Conservation (phyloP, 768 basidiomycete species). For the Tylopilus sp. region DNA sequence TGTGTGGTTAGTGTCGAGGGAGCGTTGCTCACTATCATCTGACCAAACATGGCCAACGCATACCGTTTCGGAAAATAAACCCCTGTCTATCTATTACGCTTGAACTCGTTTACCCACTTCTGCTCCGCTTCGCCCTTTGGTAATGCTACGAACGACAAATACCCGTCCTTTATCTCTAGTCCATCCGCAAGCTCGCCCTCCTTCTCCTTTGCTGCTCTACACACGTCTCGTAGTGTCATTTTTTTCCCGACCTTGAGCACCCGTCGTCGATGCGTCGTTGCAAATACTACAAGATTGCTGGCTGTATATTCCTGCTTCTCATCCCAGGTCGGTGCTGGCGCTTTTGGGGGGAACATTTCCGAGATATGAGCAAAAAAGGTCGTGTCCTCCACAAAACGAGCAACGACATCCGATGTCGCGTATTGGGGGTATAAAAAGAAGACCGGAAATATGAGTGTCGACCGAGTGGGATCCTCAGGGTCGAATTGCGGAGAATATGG, state of each 20-base stretch:
- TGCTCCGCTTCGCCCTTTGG: constrained; percentile 74
- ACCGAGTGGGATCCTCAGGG: constrained; percentile 53
- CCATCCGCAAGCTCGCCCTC: constrained; percentile 67
- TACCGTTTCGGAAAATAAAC: constrained; percentile 14
- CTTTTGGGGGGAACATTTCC: constrained; percentile 78
- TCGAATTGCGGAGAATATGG: constrained; percentile 67
- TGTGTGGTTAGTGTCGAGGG: constrained; percentile 11
- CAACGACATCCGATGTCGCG: constrained; percentile 84
- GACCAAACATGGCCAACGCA: constrained; percentile 32
- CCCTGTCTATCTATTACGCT: constrained; percentile 41
- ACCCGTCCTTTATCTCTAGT: constrained; percentile 79
- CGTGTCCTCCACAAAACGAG: constrained; percentile 81
- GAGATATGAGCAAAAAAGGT: constrained; percentile 75
- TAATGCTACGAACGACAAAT: constrained; percentile 73
- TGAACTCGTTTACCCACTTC: constrained; percentile 88
- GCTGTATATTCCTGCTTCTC: constrained; percentile 58
- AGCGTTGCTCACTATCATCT: constrained; percentile 6
- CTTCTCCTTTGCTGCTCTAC: constrained; percentile 56
- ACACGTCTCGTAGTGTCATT: constrained; percentile 80
- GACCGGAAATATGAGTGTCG: constrained; percentile 74
- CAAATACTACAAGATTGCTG: constrained; percentile 73
- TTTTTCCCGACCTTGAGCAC: constrained; percentile 90
- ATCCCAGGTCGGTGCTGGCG: constrained; percentile 75
- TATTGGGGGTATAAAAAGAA: constrained; percentile 94
- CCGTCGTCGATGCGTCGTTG: constrained; percentile 69